These are phyloP conservation scores for Paraglomus brasilianum DNA, from an alignment of 192 early-diverging fungal genomes.

Conservation along the genomic window DNA sequence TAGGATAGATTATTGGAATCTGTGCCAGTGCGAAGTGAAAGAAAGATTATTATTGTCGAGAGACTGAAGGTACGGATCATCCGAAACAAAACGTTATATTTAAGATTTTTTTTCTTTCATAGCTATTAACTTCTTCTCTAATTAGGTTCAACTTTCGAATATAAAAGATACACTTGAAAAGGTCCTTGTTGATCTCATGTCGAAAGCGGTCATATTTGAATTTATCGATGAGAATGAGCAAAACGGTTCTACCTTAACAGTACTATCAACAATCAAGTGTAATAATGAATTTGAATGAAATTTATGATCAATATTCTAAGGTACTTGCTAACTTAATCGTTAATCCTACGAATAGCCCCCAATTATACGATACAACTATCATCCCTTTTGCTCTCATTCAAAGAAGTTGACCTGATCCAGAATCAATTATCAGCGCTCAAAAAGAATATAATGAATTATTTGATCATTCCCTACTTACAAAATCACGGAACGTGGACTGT, in stretches of 20 bases:
- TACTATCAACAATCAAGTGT: conserved; percentile 9
- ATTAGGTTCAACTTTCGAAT: conserved; percentile 12
- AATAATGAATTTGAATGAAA: neutral
- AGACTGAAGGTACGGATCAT: conserved; percentile 24
- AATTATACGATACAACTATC: conserved; percentile 13
- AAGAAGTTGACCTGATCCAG: conserved; percentile 15
- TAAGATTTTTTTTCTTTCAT: neutral
- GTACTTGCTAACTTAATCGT: no score
- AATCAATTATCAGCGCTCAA: conserved; percentile 27
- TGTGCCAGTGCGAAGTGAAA: conserved; percentile 10
- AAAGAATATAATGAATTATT: conserved; percentile 30
- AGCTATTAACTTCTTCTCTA: neutral
- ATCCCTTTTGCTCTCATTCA: conserved; percentile 24
- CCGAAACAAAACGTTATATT: neutral
- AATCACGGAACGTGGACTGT: conserved; percentile 16
- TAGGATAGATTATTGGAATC: conserved; percentile 28
- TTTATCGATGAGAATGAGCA: neutral
- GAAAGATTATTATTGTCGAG: conserved; percentile 27
- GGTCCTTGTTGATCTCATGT: conserved; percentile 24
- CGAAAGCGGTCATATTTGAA: conserved; percentile 22
- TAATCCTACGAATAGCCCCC: neutral
- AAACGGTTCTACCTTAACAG: conserved; percentile 5
- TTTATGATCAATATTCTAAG: no score
- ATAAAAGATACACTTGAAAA: conserved; percentile 31
- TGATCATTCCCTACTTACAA: conserved; percentile 23